phyloP scores from a whole-genome alignment of 768 basidiomycete species.

The Kwoniella sp. region DNA sequence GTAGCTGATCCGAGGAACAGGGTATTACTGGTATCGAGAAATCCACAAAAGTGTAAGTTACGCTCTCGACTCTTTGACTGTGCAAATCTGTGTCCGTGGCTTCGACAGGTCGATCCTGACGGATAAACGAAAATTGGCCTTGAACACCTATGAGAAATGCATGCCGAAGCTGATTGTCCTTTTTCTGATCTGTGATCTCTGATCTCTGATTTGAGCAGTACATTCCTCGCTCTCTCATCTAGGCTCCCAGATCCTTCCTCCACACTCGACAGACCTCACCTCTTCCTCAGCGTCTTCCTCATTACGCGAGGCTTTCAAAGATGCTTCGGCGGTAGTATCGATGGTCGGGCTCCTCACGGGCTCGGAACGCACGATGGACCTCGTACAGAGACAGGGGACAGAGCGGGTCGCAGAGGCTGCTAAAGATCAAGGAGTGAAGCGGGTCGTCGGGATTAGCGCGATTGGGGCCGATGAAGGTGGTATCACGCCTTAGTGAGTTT shows the following conservation, averaged over 20 bases:
- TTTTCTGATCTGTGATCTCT: neutral
- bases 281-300: slow-evolving; percentile 55
- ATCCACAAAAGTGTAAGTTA: slow-evolving; percentile 60
- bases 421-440: slow-evolving; percentile 59
- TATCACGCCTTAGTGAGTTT: slow-evolving; percentile 63
- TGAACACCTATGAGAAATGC: no score
- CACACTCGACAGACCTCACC: slow-evolving; percentile 64
- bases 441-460: slow-evolving; percentile 62
- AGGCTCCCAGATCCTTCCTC: slow-evolving; percentile 59
- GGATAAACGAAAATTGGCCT: neutral
- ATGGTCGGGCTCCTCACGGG: slow-evolving; percentile 72
- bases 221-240: slow-evolving; percentile 48
- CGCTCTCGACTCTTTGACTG: slow-evolving; percentile 23
- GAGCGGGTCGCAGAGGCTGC: slow-evolving; percentile 67
- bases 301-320: slow-evolving; percentile 58
- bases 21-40: slow-evolving; percentile 67
- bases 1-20: slow-evolving; percentile 58
- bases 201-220: slow-evolving; percentile 48
- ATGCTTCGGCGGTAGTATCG: slow-evolving; percentile 66
- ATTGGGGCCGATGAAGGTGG: slow-evolving; percentile 71
- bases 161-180: no score
- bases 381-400: slow-evolving; percentile 68
- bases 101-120: neutral
- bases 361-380: slow-evolving; percentile 63
- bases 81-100: neutral